These are phyloP conservation scores for Triangularia setosa DNA, from an alignment of 2,329 filamentous ascomycete genomes.

Conservation along the genomic window DNA sequence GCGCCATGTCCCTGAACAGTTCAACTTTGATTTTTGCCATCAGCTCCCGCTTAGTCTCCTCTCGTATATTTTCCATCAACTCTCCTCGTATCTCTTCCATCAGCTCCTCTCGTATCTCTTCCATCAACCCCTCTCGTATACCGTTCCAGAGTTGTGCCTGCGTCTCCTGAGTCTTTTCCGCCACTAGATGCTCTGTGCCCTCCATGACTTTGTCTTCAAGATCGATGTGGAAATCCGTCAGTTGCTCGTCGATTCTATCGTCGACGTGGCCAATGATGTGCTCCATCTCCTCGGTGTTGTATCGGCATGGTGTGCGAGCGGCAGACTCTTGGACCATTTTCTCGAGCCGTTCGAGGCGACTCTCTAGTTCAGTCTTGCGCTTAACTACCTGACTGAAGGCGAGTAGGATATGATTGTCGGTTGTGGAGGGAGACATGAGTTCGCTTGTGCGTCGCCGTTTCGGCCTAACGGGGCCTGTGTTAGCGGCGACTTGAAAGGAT, in stretches of 20 bases:
- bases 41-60: slow-evolving; percentile 3
- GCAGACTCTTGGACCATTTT: slow-evolving; percentile 2
- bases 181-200: background rate
- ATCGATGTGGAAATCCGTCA: slow-evolving; percentile 1
- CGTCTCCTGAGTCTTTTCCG: slow-evolving; percentile 6
- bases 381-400: background rate
- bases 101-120: background rate
- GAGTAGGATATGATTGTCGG: slow-evolving; percentile 2
- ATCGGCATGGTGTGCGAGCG: slow-evolving; percentile 5
- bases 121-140: background rate
- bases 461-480: background rate
- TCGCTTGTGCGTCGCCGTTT: slow-evolving; percentile 10
- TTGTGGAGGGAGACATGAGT: background rate
- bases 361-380: slow-evolving; percentile 1
- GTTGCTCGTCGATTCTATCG: slow-evolving; percentile 7
- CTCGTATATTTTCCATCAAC: slow-evolving; percentile 5
- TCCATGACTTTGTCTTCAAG: slow-evolving; percentile 7
- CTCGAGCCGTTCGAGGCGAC: slow-evolving; percentile 1
- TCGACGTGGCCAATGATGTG: slow-evolving; percentile 5
- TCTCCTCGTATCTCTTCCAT: background rate
- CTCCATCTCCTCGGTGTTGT: slow-evolving; percentile 5
- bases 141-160: background rate
- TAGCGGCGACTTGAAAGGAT: background rate
- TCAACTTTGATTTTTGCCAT: slow-evolving; percentile 6
- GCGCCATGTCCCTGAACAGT: slow-evolving; percentile 11